A percentile compares a stretch with the other conserved stretches of the same genome.
Evolutionary conservation across 257 asterid genomes (phyloP).

Genomic region (Solanum microdontum): DNA sequence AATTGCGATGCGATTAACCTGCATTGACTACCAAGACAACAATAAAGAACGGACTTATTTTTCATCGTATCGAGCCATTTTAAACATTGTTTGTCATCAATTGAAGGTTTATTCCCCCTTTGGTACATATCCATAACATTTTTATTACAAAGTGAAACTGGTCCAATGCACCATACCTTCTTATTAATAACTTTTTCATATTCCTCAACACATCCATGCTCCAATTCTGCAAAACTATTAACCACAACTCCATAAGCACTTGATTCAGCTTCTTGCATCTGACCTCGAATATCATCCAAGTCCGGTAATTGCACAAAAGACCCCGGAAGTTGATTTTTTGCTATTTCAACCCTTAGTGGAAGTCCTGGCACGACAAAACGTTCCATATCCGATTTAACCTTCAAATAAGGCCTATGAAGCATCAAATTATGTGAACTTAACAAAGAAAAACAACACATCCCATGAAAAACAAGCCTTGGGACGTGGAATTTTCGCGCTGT

Average conservation of each 20-base stretch:
- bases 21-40: conserved; percentile 73
- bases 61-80: conserved; percentile 46
- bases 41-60: conserved; percentile 34
- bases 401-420: conserved; percentile 29
- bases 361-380: conserved; percentile 47
- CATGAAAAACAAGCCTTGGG: conserved; percentile 62
- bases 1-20: conserved; percentile 42
- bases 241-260: conserved; percentile 57
- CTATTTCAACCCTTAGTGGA: conserved; percentile 35
- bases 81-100: conserved; percentile 25
- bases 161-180: conserved; percentile 73
- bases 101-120: conserved; percentile 52
- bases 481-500: conserved; percentile 33
- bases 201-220: conserved; percentile 41
- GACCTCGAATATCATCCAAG: conserved; percentile 50
- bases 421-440: conserved; percentile 41
- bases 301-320: conserved; percentile 46
- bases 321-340: conserved; percentile 50
- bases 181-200: conserved; percentile 37
- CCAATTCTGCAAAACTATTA: conserved; percentile 45
- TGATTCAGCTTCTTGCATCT: conserved; percentile 58
- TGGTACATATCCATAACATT: conserved; percentile 41
- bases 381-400: conserved; percentile 28
- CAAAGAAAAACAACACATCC: conserved; percentile 62
- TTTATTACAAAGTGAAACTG: conserved; percentile 52